Evolutionary conservation across 2,329 filamentous ascomycete genomes (phyloP).

Genomic region (Calonectria multiphialidica): DNA sequence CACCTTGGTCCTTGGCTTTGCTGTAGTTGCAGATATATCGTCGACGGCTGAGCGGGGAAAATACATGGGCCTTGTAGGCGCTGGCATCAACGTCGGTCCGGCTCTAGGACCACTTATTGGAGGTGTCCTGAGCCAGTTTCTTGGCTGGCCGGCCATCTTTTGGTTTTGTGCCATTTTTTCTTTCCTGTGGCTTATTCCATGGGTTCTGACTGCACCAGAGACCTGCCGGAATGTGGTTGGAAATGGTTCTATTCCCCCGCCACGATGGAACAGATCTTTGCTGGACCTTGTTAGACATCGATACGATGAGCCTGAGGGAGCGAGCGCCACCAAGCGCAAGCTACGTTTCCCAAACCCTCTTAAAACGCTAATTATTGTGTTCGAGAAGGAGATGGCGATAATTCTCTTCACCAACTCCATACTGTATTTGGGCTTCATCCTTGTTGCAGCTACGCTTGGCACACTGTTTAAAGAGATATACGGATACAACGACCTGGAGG

Average conservation of each 20-base stretch:
- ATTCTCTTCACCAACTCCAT: conserved; percentile 65
- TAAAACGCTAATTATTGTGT: conserved; percentile 64
- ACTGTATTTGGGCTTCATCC: conserved; percentile 69
- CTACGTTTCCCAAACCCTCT: conserved; percentile 69
- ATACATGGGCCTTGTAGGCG: conserved; percentile 77
- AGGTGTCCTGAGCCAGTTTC: conserved; percentile 71
- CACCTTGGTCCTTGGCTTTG: conserved; percentile 78
- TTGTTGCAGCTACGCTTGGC: conserved; percentile 64
- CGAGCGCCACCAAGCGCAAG: conserved; percentile 53
- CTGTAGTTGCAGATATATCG: conserved; percentile 79
- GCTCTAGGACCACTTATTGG: conserved; percentile 72
- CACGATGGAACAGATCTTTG: conserved; percentile 68
- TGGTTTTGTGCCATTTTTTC: conserved; percentile 75
- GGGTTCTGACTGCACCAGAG: conserved; percentile 69
- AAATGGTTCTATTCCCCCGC: conserved; percentile 71
- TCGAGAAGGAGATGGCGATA: conserved; percentile 69
- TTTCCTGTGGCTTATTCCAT: conserved; percentile 63
- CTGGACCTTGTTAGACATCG: conserved; percentile 60
- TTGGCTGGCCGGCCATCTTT: conserved; percentile 77
- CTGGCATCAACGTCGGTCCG: conserved; percentile 68
- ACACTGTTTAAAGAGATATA: conserved; percentile 66
- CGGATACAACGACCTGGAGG: conserved; percentile 61
- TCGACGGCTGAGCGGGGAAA: conserved; percentile 77
- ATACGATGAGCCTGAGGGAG: conserved; percentile 49
- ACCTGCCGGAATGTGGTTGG: conserved; percentile 71